Base-by-base conservation (phyloP, 768 basidiomycete species). In the Cystofilobasidium capitatum region DNA sequence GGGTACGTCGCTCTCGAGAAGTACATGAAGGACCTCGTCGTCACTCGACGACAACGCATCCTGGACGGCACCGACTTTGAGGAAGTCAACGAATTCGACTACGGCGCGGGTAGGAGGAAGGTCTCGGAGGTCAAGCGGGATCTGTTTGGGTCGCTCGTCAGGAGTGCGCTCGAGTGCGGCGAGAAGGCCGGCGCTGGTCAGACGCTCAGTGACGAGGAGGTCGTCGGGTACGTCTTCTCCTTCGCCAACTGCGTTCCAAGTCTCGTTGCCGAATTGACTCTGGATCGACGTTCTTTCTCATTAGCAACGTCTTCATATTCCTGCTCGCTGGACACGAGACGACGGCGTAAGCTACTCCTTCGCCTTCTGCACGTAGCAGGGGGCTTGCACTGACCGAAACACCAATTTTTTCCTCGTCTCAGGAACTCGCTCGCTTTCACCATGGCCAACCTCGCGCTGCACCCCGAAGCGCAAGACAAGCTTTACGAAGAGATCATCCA, bases 321-420 rank as follows among this genome's bases (percentile, higher is more conserved):
- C 75, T 86, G 29, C 81, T 85, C 45, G 83, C 84, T 51, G 84
- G 85, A 16, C 83, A 85, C 73, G 84, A 83, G 75, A 84, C 82
- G 2, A 82, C 82, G 0, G 82, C 83, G 0, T 64, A 29, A 31
- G 49, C 39, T 39, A 6, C 14, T 57, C 8, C 22, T 6, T 6
- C 17, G 17, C 33, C 49, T 37, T 26, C 24, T 49, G n/a, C 13
- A 10, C 47, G 20, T 10, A 22, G 47, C 47, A n/a, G n/a, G n/a
- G n/a, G n/a, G n/a, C n/a, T n/a, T n/a, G n/a, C n/a, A n/a, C n/a
- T 33, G 31, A 7, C 7, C 10, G 4, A 22, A 14, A 36, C 57
- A 35, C 31, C 22, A 12, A 33, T 17, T 4, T 35, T 39, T 14
- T 37, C 35, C 20, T 58, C 35, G 31, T 16, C 16, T 39, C 22